Conservation (phyloP, 1,284 basidiomycete species). For the Trametes sp. region DNA sequence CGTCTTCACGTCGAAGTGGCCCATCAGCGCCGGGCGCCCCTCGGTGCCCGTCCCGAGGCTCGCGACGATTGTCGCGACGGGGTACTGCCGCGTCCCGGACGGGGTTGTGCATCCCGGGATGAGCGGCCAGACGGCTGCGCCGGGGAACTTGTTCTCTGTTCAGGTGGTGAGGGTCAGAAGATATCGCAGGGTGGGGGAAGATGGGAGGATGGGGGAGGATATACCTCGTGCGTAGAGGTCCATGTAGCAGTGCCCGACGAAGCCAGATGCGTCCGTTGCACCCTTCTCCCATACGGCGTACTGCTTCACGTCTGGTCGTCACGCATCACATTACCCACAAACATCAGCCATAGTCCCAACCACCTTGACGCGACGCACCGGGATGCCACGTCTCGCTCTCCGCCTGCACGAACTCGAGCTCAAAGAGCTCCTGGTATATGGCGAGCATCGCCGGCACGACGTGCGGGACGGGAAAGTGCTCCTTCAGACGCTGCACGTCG, state of each 20-base stretch:
- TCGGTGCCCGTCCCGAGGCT: not conserved
- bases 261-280: not conserved
- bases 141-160: not conserved
- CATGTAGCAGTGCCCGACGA: not conserved
- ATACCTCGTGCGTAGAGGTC: not conserved
- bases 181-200: not conserved
- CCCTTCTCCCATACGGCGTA: slow-evolving; percentile 2
- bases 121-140: not conserved
- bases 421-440: slow-evolving; percentile 82
- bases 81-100: not conserved
- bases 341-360: too few species aligned
- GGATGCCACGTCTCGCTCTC: slow-evolving; percentile 76
- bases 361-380: not conserved
- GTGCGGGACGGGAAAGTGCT: slow-evolving; percentile 84
- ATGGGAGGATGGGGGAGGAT: not conserved
- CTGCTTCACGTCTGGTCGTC: not conserved
- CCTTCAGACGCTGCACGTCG: slow-evolving; percentile 80
- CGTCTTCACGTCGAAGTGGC: slow-evolving; percentile 3
- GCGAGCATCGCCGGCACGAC: slow-evolving; percentile 82
- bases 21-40: not conserved
- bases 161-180: not conserved
- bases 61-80: not conserved
- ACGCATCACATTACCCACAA: not conserved
- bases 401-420: slow-evolving; percentile 71
- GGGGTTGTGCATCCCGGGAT: not conserved